These are phyloP conservation scores for Rhinocladiella similis DNA, from an alignment of 2,329 filamentous ascomycete species.

Conservation along the genomic window DNA sequence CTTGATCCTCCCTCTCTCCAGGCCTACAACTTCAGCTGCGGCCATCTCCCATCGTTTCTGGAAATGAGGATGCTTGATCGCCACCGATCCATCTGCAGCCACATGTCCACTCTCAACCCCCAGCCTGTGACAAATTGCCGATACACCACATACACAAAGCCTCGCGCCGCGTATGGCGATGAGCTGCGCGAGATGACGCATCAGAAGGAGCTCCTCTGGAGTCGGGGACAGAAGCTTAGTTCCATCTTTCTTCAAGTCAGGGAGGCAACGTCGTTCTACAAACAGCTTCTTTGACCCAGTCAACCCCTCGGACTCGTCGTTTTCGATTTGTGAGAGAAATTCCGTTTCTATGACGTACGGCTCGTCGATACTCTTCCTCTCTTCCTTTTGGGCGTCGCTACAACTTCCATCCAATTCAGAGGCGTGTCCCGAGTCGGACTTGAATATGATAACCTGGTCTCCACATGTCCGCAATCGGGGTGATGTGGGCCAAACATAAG, in stretches of 20 bases:
- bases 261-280: neutral
- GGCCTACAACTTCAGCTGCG: slow-evolving; percentile 40
- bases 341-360: slow-evolving; percentile 89
- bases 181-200: slow-evolving; percentile 83
- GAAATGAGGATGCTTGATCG: slow-evolving; percentile 44
- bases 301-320: slow-evolving; percentile 13
- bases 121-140: slow-evolving; percentile 97
- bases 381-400: neutral
- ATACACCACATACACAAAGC: slow-evolving; percentile 89
- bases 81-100: slow-evolving; percentile 64
- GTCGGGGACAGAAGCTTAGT: slow-evolving; percentile 2
- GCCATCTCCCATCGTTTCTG: slow-evolving; percentile 42
- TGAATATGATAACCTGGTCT: slow-evolving; percentile 75
- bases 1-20: slow-evolving; percentile 35
- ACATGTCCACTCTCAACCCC: slow-evolving; percentile 83
- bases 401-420: neutral
- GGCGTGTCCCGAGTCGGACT: slow-evolving; percentile 48
- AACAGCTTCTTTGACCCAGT: neutral
- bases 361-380: slow-evolving; percentile 64
- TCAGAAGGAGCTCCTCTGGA: slow-evolving; percentile 31
- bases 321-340: slow-evolving; percentile 19
- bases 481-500: no score
- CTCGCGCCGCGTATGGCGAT: slow-evolving; percentile 93
- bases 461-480: slow-evolving; percentile 80
- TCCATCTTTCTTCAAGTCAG: neutral